Conservation (phyloP, 805 yeast species). For the Kurtzmaniella cleridarum region DNA sequence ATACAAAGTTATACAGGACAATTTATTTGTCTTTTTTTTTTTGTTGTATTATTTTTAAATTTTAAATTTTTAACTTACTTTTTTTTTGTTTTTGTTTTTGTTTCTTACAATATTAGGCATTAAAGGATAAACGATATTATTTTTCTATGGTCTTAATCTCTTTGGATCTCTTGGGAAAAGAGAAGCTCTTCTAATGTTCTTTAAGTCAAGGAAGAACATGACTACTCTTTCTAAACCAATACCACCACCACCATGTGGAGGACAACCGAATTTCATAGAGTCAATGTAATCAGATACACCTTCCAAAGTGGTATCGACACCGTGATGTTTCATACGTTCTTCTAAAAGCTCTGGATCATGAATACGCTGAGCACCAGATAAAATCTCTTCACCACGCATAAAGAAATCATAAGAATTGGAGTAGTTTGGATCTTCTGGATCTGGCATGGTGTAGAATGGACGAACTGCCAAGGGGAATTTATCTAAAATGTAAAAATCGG, state of each 20-base stretch:
- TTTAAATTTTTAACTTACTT: too few relatives aligned
- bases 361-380: slow-evolving; percentile 99
- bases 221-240: slow-evolving; percentile 98
- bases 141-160: slow-evolving; percentile 73
- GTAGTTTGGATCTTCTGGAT: slow-evolving; percentile 82
- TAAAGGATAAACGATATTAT: too few relatives aligned
- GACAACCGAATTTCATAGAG: slow-evolving; percentile 90
- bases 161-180: slow-evolving; percentile 98
- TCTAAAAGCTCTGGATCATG: slow-evolving; percentile 84
- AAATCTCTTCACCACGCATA: slow-evolving; percentile 99
- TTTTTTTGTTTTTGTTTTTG: too few relatives aligned
- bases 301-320: slow-evolving; percentile 69
- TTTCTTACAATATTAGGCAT: too few relatives aligned
- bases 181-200: slow-evolving; percentile 97
- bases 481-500: slow-evolving; percentile 96
- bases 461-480: slow-evolving; percentile 95
- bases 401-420: slow-evolving; percentile 98
- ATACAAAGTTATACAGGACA: too few relatives aligned
- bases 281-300: slow-evolving; percentile 90
- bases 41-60: too few relatives aligned
- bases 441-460: slow-evolving; percentile 99
- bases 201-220: slow-evolving; percentile 95
- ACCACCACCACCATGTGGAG: slow-evolving; percentile 99
- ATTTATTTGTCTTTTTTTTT: too few relatives aligned
- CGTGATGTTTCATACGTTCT: slow-evolving; percentile 80